Evolutionary conservation across 2,329 filamentous ascomycete genomes (phyloP).

Genomic region (Esteya vermicola): DNA sequence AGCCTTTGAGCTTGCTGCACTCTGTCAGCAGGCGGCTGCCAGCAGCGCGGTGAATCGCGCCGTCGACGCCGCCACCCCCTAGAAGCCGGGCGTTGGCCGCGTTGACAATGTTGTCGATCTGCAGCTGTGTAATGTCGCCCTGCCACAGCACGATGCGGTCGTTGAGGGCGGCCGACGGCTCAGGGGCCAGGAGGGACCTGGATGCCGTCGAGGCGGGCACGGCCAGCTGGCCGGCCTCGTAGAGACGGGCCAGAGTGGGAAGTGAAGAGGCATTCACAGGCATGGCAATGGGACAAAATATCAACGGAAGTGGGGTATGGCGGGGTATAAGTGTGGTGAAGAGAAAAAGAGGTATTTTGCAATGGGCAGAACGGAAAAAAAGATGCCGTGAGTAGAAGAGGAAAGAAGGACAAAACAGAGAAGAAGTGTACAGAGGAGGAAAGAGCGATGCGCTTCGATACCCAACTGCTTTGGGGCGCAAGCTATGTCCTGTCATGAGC

Average conservation of each 20-base stretch:
- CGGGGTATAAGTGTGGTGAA: too few relatives aligned
- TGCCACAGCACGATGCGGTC: constrained; percentile 54
- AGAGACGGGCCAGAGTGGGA: neutral
- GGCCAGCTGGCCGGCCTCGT: neutral
- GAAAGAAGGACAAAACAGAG: too few relatives aligned
- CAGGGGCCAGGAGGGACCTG: too few relatives aligned
- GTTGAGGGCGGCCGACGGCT: constrained; percentile 45
- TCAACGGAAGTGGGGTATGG: too few relatives aligned
- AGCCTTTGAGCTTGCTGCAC: constrained; percentile 59
- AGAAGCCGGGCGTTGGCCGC: constrained; percentile 69
- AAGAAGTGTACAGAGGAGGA: too few relatives aligned
- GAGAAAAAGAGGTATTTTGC: too few relatives aligned
- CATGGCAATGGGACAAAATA: neutral
- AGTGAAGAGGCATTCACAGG: neutral
- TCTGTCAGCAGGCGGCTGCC: constrained; percentile 54
- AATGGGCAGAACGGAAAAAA: too few relatives aligned
- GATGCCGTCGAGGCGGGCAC: neutral
- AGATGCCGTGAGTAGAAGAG: too few relatives aligned
- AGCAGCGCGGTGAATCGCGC: constrained; percentile 74
- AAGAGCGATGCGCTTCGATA: too few relatives aligned
- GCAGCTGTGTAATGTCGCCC: constrained; percentile 69
- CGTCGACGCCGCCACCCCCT: constrained; percentile 84
- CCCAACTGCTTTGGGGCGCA: too few relatives aligned
- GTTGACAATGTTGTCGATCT: constrained; percentile 78
- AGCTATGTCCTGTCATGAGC: too few relatives aligned